A percentile compares a stretch with the other conserved stretches of the same genome.
Conservation (phyloP, 331 rosid genomes). For the Quercus phellos region DNA sequence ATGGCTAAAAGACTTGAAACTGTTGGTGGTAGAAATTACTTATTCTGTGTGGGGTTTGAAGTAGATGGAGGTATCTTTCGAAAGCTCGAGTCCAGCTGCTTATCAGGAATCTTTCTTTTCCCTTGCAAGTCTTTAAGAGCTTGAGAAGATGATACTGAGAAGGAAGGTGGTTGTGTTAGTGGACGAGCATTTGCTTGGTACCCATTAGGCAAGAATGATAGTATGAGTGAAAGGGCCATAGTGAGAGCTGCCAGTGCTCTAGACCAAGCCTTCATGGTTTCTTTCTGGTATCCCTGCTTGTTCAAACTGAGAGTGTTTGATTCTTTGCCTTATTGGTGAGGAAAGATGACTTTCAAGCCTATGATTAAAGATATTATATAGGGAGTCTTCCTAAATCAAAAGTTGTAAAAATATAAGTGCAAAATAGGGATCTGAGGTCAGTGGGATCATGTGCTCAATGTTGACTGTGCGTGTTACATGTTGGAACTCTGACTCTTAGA, state of each 20-base stretch:
- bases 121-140: constrained; percentile 29
- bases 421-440: constrained; percentile 39
- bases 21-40: constrained; percentile 38
- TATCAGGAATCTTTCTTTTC: constrained; percentile 30
- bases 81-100: constrained; percentile 45
- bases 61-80: constrained; percentile 57
- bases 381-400: constrained; percentile 12
- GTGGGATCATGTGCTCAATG: constrained; percentile 59
- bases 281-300: background rate
- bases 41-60: constrained; percentile 68
- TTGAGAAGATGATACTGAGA: constrained; percentile 33
- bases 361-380: constrained; percentile 17
- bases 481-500: constrained; percentile 38
- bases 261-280: constrained; percentile 51
- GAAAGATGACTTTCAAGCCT: constrained; percentile 8
- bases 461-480: constrained; percentile 46
- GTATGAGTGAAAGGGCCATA: constrained; percentile 39
- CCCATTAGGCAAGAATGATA: constrained; percentile 25
- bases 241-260: constrained; percentile 45
- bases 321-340: constrained; percentile 14
- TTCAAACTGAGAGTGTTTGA: background rate
- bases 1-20: constrained; percentile 22
- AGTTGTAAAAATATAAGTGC: constrained; percentile 10
- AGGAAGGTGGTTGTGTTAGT: constrained; percentile 17
- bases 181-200: constrained; percentile 29